Conservation (phyloP, 495 filamentous ascomycete species). For the Hypoxylon intermedium region DNA sequence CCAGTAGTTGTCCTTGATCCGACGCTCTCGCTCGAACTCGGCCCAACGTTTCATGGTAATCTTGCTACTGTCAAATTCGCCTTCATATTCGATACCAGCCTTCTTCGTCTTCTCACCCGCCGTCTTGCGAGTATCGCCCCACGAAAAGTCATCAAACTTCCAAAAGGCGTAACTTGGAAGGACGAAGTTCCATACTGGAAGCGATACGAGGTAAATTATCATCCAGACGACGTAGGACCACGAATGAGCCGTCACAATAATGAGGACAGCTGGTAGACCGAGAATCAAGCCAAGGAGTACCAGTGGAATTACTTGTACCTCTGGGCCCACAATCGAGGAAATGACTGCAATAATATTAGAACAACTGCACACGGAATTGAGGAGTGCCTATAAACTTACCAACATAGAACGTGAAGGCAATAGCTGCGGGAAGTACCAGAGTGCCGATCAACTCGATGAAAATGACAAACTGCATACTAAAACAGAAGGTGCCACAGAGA, state of each 20-base stretch:
- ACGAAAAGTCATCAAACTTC: constrained; percentile 99
- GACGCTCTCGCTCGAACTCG: constrained; percentile 79
- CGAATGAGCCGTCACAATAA: constrained; percentile 94
- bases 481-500: constrained; percentile 98
- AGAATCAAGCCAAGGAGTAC: constrained; percentile 90
- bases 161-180: constrained; percentile 95
- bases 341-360: constrained; percentile 64
- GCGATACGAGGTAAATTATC: constrained; percentile 90
- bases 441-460: constrained; percentile 96
- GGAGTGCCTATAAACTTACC: constrained; percentile 60
- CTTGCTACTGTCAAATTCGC: constrained; percentile 96
- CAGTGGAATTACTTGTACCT: constrained; percentile 89
- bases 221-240: constrained; percentile 96
- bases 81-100: constrained; percentile 83
- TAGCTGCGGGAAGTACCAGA: constrained; percentile 91
- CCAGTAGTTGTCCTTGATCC: constrained; percentile 55
- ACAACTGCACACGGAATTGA: neutral
- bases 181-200: constrained; percentile 98
- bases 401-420: constrained; percentile 96
- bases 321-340: constrained; percentile 77
- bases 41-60: constrained; percentile 99
- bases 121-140: constrained; percentile 98
- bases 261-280: constrained; percentile 89
- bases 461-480: constrained; percentile 99
- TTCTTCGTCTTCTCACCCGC: constrained; percentile 84